Evolutionary conservation across 2,329 filamentous ascomycete species (phyloP), one percentile per base, ranked within the genome.

Genomic region (Zymoseptoria brevis): DNA sequence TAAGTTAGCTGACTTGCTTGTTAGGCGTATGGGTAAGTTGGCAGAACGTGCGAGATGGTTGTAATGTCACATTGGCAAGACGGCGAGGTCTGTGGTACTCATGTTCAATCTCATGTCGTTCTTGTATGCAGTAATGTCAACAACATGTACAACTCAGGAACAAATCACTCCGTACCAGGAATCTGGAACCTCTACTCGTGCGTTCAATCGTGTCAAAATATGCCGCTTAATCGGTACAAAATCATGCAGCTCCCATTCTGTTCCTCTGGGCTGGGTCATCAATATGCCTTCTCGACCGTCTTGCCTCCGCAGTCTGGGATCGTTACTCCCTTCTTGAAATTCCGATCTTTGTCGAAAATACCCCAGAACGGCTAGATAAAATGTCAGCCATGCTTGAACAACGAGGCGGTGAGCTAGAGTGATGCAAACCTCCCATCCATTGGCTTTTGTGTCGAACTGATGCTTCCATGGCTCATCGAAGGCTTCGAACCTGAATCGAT

Each of bases 381-480:
- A n/a, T n/a, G n/a, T n/a, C n/a, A n/a, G n/a, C n/a, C n/a, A n/a
- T n/a, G n/a, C n/a, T n/a, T n/a, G n/a, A n/a, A n/a, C n/a, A n/a
- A n/a, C n/a, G n/a, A n/a, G n/a, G n/a, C n/a, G n/a, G n/a, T n/a
- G n/a, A n/a, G n/a, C n/a, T n/a, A n/a, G n/a, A n/a, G n/a, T n/a
- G n/a, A n/a, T n/a, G n/a, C n/a, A n/a, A n/a, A n/a, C n/a, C n/a
- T n/a, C n/a, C n/a, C n/a, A n/a, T n/a, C n/a, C n/a, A n/a, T n/a
- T n/a, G n/a, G n/a, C n/a, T n/a, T n/a, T n/a, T n/a, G n/a, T n/a
- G n/a, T 96, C 87, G 76, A 86, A 96, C 19, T 74, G 70, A 57
- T 87, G 79, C 77, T 97, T 96, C 93, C 93, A 97, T 2, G 91
- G 91, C 79, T 97, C 93, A 72, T 97, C 93, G 72, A 96, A 97